These are phyloP conservation scores for Ensete glaucum DNA, from an alignment of 176 grass and related monocot species.

Conservation along the genomic window DNA sequence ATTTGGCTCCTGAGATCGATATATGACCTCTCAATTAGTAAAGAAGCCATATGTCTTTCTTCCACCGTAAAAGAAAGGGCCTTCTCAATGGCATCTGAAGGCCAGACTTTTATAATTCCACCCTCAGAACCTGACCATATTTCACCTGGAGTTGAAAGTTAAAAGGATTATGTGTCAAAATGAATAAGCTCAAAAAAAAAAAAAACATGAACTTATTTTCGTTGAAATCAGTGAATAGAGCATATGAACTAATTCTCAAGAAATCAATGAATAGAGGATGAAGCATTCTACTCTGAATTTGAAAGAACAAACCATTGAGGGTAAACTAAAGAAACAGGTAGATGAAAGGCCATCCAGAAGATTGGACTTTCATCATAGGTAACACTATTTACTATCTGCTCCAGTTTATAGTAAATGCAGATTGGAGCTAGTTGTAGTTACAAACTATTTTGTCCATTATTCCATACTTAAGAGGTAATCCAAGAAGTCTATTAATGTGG, in stretches of 20 bases:
- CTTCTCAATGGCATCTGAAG: conserved; percentile 79
- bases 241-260: too few relatives aligned
- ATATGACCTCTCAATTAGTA: conserved; percentile 80
- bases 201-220: background rate
- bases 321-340: too few relatives aligned
- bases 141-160: conserved; percentile 47
- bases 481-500: too few relatives aligned
- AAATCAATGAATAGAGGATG: background rate
- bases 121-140: conserved; percentile 91
- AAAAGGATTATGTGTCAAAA: conserved; percentile 23
- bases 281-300: background rate
- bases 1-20: conserved; percentile 76
- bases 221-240: conserved; percentile 5
- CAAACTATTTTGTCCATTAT: too few relatives aligned
- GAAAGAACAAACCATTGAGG: background rate
- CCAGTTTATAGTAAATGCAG: too few relatives aligned
- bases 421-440: too few relatives aligned
- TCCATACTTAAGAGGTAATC: too few relatives aligned
- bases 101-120: conserved; percentile 81
- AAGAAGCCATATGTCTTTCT: conserved; percentile 83
- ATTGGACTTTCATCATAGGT: too few relatives aligned
- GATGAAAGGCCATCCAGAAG: too few relatives aligned
- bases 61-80: conserved; percentile 61
- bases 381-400: too few relatives aligned
- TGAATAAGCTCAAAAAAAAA: background rate